These are phyloP conservation scores for Nicotiana paniculata DNA, from an alignment of 257 asterid genomes.

Conservation along the genomic window DNA sequence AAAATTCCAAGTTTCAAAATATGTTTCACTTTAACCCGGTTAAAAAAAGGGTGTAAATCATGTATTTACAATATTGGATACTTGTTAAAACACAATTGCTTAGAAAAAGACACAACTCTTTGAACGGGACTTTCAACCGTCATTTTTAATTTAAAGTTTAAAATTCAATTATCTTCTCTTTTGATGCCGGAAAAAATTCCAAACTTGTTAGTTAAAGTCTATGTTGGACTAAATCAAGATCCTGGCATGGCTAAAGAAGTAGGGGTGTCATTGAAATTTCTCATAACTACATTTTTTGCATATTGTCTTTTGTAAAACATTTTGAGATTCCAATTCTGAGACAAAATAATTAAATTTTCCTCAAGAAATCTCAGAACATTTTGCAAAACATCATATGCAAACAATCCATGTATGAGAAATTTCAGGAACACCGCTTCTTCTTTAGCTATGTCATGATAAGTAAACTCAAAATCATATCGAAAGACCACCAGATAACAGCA, in stretches of 20 bases:
- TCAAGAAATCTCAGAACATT: slow-evolving; percentile 65
- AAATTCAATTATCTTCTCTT: too few relatives aligned
- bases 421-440: slow-evolving; percentile 48
- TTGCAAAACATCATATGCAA: slow-evolving; percentile 57
- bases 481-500: slow-evolving; percentile 54
- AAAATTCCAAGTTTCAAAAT: too few relatives aligned
- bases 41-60: too few relatives aligned
- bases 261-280: slow-evolving; percentile 47
- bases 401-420: slow-evolving; percentile 62
- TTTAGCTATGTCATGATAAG: slow-evolving; percentile 39
- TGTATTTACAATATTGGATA: too few relatives aligned
- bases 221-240: slow-evolving; percentile 54
- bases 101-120: too few relatives aligned
- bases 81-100: too few relatives aligned
- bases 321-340: slow-evolving; percentile 53
- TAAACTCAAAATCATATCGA: slow-evolving; percentile 27
- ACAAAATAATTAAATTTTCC: slow-evolving; percentile 47
- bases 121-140: too few relatives aligned
- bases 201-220: slow-evolving; percentile 39
- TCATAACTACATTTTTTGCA: slow-evolving; percentile 65
- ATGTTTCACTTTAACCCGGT: too few relatives aligned
- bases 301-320: slow-evolving; percentile 54
- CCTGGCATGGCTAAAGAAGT: slow-evolving; percentile 44
- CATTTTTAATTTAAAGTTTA: too few relatives aligned
- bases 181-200: slow-evolving; percentile 29